Evolutionary conservation across 2,329 filamentous ascomycete species (phyloP).

Genomic region (Magnaporthiopsis incrustans): DNA sequence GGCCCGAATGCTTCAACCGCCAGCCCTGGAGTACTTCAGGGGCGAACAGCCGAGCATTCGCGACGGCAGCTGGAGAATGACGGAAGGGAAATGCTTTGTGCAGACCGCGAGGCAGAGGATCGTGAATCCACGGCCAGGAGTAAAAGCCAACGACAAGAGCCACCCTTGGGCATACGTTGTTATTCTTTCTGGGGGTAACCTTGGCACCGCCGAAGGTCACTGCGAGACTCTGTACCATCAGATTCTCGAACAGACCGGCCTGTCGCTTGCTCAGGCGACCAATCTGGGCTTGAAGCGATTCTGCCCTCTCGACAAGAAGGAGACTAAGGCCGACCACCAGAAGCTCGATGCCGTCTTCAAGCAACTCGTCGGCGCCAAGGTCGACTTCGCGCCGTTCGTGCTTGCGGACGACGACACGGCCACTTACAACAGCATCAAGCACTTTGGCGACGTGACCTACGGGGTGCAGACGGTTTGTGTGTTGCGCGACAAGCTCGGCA

Average conservation of each 20-base stretch:
- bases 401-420: slow-evolving; percentile 36
- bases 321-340: not conserved
- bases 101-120: too few species aligned
- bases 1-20: slow-evolving; percentile 58
- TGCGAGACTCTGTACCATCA: not conserved
- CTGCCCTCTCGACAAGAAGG: not conserved
- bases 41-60: slow-evolving; percentile 24
- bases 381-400: slow-evolving; percentile 44
- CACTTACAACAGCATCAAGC: slow-evolving; percentile 61
- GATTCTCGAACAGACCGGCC: not conserved
- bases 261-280: not conserved
- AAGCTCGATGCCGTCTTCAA: not conserved
- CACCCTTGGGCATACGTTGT: too few species aligned
- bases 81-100: slow-evolving; percentile 27
- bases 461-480: slow-evolving; percentile 66
- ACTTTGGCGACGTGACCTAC: slow-evolving; percentile 53
- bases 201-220: not conserved
- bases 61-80: slow-evolving; percentile 64
- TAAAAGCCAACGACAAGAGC: too few species aligned
- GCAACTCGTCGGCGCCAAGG: slow-evolving; percentile 6
- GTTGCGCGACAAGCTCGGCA: slow-evolving; percentile 28
- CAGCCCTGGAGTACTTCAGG: slow-evolving; percentile 49
- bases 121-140: too few species aligned
- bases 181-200: too few species aligned
- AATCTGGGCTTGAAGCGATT: not conserved